Evolutionary conservation across 2,329 filamentous ascomycete genomes (phyloP).

Genomic region (Colletotrichum cuscutae): DNA sequence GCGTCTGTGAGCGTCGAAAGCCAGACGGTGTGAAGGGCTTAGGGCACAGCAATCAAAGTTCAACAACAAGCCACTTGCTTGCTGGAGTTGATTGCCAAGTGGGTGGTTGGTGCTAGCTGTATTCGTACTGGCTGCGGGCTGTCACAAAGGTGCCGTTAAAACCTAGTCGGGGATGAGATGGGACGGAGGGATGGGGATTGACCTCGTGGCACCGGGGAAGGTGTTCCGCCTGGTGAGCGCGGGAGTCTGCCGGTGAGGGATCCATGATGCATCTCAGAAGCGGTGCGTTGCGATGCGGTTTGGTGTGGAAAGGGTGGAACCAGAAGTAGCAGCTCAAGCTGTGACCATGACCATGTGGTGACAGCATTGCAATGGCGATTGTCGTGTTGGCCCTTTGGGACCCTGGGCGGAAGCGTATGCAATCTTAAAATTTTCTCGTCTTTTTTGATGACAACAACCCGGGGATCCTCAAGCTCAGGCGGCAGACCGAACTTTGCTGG

Average conservation of each 20-base stretch:
- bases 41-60: neutral
- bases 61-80: slow-evolving; percentile 3
- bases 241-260: neutral
- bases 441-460: slow-evolving; percentile 30
- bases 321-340: neutral
- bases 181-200: slow-evolving; percentile 25
- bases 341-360: neutral
- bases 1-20: neutral
- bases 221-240: slow-evolving; percentile 23
- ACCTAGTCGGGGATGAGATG: slow-evolving; percentile 22
- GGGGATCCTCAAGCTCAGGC: slow-evolving; percentile 21
- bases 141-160: slow-evolving; percentile 14
- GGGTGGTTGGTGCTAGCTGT: neutral
- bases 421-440: slow-evolving; percentile 31
- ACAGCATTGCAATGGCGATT: neutral
- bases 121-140: neutral
- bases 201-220: slow-evolving; percentile 35
- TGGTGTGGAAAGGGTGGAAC: neutral
- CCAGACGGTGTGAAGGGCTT: neutral
- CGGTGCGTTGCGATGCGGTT: neutral
- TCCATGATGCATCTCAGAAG: neutral
- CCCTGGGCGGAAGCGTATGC: slow-evolving; percentile 3
- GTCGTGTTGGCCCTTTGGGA: neutral
- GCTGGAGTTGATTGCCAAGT: neutral
- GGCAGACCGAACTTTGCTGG: neutral